phyloP scores from a whole-genome alignment of 2,329 filamentous ascomycete species.

The Trichoderma sp. region DNA sequence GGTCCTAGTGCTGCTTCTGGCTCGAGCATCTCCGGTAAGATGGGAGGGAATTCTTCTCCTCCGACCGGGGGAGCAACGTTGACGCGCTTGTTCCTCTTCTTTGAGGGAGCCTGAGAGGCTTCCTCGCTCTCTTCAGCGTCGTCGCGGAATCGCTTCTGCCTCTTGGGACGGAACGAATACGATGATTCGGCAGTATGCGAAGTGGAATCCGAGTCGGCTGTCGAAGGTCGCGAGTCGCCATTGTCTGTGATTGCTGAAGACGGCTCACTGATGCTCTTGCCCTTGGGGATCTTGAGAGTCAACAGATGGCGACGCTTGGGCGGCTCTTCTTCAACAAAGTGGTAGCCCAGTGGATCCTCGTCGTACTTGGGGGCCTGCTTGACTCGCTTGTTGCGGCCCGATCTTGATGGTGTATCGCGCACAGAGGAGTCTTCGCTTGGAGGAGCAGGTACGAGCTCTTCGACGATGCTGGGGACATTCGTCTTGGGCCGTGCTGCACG shows the following conservation, averaged over 20 bases:
- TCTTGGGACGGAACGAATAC: conserved; percentile 57
- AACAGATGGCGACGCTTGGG: conserved; percentile 39
- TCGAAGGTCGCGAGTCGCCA: conserved; percentile 54
- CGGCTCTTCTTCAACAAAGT: conserved; percentile 32
- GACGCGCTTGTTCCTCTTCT: conserved; percentile 42
- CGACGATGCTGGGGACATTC: conserved; percentile 30
- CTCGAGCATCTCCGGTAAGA: conserved; percentile 25
- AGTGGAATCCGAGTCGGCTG: conserved; percentile 55
- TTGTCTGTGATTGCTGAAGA: conserved; percentile 43
- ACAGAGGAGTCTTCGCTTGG: conserved; percentile 15
- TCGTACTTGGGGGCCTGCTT: conserved; percentile 35
- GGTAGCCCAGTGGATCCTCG: conserved; percentile 33
- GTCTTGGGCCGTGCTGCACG: conserved; percentile 36
- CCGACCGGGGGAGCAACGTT: conserved; percentile 24
- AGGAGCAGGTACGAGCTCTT: conserved; percentile 31
- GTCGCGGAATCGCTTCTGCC: conserved; percentile 56
- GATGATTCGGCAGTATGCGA: conserved; percentile 52
- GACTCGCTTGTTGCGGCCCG: conserved; percentile 33
- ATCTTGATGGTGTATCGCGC: conserved; percentile 27
- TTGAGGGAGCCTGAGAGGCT: conserved; percentile 40
- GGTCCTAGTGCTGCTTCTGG: conserved; percentile 28
- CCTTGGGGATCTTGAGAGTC: conserved; percentile 45
- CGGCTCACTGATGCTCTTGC: conserved; percentile 44
- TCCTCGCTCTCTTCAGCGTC: conserved; percentile 48
- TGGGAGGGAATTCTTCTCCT: conserved; percentile 18